phyloP scores from a whole-genome alignment of 306 rosid genomes.

The Vigna unguiculata region DNA sequence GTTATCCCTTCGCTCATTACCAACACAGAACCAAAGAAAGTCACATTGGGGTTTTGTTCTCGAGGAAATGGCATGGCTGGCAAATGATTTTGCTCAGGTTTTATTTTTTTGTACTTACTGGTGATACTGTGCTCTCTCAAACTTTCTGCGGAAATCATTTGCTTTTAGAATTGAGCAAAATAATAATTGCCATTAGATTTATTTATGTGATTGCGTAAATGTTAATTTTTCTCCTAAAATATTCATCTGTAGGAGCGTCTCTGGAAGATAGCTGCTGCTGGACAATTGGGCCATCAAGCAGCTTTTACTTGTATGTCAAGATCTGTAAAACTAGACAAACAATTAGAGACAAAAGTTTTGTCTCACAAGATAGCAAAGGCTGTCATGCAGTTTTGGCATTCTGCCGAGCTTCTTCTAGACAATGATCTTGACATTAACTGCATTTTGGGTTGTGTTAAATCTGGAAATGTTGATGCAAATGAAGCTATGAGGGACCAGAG shows the following conservation, averaged over 20 bases:
- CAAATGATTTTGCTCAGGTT: slow-evolving; percentile 94
- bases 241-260: slow-evolving; percentile 70
- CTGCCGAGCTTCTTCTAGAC: slow-evolving; percentile 65
- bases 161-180: background rate
- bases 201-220: slow-evolving; percentile 1
- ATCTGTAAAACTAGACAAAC: slow-evolving; percentile 58
- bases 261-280: slow-evolving; percentile 80
- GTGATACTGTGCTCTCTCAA: background rate
- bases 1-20: slow-evolving; percentile 60
- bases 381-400: slow-evolving; percentile 82
- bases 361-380: slow-evolving; percentile 74
- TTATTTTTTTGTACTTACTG: slow-evolving; percentile 31
- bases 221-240: background rate
- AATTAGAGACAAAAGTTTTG: slow-evolving; percentile 55
- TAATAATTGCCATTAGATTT: background rate
- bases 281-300: slow-evolving; percentile 60
- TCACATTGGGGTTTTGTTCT: slow-evolving; percentile 89
- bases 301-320: slow-evolving; percentile 67
- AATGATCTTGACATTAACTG: slow-evolving; percentile 40
- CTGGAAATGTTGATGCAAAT: slow-evolving; percentile 46
- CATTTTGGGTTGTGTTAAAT: slow-evolving; percentile 40
- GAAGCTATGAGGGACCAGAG: slow-evolving; percentile 50
- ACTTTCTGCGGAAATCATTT: background rate
- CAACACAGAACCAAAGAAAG: slow-evolving; percentile 50
- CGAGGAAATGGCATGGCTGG: slow-evolving; percentile 92